Base-by-base conservation (phyloP, 2,329 filamentous ascomycete species). In the Ophiostoma sp. region DNA sequence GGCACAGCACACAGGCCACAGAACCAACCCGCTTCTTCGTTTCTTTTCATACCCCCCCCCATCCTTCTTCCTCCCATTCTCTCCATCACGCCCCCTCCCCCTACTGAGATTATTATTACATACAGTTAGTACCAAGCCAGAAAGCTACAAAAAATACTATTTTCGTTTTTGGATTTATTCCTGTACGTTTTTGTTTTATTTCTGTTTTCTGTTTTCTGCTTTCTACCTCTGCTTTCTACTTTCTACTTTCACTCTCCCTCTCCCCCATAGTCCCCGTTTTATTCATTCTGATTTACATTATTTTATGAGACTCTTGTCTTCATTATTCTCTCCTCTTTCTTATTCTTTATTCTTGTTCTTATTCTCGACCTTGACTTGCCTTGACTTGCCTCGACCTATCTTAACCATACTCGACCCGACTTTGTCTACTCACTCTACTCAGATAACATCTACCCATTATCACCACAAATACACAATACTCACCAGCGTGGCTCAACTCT, bases 241-340 rank as follows among this genome's bases (percentile, higher is more conserved):
- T 31, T 17, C 23, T 31, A n/a, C 20, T 23, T 17, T 27, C 52
- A 57, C 57, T 62, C 15, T 62, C 5, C 44, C 10, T 6, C 35
- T 6, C 41, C 39, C 41, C 39, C 44, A 36, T 36, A 54, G 7
- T 54, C n/a, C 52, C 41, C 48, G 7, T 68, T 41, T 41, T 41
- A n/a, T 60, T 39, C 48, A 57, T 57, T 33, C n/a, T 41, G 15
- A 36, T 31, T 68, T 62, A 57, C 33, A 67, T 31, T 33, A 23
- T 67, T 31, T 27, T 44, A 67, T 48, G 36, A 44, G 13, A 62
- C 57, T 48, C 44, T 48, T 62, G 54, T 62, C 57, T 33, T 62
- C 57, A 62, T 33, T 62, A 62, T 62, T 33, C 57, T 39, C 62
- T 33, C 23, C 4, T 33, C 15, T 17, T 60, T 17, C 27, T 15